Base-by-base conservation (phyloP, 164 flowering plant genomes). In the Berberis thunbergii region DNA sequence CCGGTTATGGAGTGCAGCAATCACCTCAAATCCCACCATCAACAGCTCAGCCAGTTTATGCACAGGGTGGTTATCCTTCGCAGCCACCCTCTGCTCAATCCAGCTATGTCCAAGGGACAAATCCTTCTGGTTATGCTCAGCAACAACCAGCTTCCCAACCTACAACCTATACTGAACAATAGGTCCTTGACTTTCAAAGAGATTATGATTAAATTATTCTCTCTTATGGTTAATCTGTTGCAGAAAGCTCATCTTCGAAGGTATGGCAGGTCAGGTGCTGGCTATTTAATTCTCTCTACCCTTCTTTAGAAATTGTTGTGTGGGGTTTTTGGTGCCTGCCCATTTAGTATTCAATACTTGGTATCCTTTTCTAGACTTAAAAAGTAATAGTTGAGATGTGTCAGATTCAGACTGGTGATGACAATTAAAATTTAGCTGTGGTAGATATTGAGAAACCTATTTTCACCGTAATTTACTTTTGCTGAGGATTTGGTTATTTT, bases 61-160 rank as follows among this genome's bases (percentile, higher is more conserved):
- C 72, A 55, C 73, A 72, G 58, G 54, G 63, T 58, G 73, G 67
- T 58, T 72, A 69, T 65, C 75, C 69, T 59, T 58, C 66, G 62
- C 76, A 75, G 49, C 50, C 62, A 46, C 12, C 63, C 6, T 63
- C 68, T 9, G 63, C 67, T 39, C 72, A 68, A 49, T 57, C 72
- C 39, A 45, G 66, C 59, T 68, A 72, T 65, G 64, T 40, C 41
- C 72, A 60, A 43, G 62, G 69, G 41, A 41, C 61, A 68, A 48
- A 63, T 43, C 39, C 67, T 59, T 4, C 57, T 10, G 57, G 8
- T 57, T 57, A 57, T 42, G 45, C 12, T 40, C 65, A 63, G 48
- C 45, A 62, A 41, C 75, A 71, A 41, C n/a, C 67, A n/a, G 69
- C 65, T 52, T 55, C 68, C 50, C 42, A 62, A 9, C 26, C 70